Conservation (phyloP, 371 early-diverging fungal genomes). For the Apophysomyces variabilis region DNA sequence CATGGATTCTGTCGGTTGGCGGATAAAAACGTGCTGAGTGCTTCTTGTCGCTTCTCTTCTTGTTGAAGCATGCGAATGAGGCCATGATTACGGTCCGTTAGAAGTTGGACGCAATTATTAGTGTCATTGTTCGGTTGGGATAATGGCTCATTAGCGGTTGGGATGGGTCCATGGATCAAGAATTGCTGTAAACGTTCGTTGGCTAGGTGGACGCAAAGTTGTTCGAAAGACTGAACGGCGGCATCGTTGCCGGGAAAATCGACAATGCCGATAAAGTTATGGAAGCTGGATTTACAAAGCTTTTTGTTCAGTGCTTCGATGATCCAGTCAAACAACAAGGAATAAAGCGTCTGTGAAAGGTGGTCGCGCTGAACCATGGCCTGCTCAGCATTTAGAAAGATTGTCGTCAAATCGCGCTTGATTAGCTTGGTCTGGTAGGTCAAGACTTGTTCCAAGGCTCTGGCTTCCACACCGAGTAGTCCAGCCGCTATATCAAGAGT, state of each 20-base stretch:
- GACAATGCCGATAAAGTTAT: slow-evolving; percentile 68
- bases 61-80: slow-evolving; percentile 25
- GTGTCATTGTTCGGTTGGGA: slow-evolving; percentile 59
- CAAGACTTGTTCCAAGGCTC: slow-evolving; percentile 77
- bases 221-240: slow-evolving; percentile 59
- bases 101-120: slow-evolving; percentile 53
- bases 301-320: slow-evolving; percentile 85
- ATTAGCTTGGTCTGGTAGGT: slow-evolving; percentile 79
- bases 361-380: slow-evolving; percentile 77
- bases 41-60: slow-evolving; percentile 8
- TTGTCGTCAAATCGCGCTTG: slow-evolving; percentile 82
- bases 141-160: too few relatives aligned
- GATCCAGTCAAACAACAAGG: slow-evolving; percentile 84
- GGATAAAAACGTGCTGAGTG: slow-evolving; percentile 24
- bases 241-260: slow-evolving; percentile 57
- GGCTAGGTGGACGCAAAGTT: slow-evolving; percentile 76
- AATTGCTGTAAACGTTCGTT: slow-evolving; percentile 80
- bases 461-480: slow-evolving; percentile 80
- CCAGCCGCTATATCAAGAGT: slow-evolving; percentile 75
- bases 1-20: slow-evolving; percentile 36
- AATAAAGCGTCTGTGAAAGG: slow-evolving; percentile 77
- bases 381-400: slow-evolving; percentile 74
- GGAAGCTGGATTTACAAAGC: slow-evolving; percentile 58
- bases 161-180: slow-evolving; percentile 31
- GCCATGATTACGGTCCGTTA: slow-evolving; percentile 7